phyloP scores from a whole-genome alignment of 169 alveolate genomes.

The Plasmodium coatneyi region DNA sequence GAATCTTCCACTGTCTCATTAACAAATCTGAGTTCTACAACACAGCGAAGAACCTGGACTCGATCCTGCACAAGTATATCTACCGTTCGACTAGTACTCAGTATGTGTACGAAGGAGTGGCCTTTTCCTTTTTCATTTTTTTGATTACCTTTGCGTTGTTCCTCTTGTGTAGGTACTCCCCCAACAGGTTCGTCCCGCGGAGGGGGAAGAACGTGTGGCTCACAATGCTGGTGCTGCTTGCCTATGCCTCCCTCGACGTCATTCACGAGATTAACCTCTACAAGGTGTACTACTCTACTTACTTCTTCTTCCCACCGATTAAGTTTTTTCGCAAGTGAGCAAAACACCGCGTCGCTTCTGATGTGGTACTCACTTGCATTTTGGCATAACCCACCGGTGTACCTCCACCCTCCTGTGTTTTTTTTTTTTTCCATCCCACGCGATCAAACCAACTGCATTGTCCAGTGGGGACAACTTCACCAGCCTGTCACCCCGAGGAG shows the following conservation, averaged over 20 bases:
- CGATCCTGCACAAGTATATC: constrained; percentile 18
- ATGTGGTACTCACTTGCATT: background rate
- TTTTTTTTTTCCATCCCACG: background rate
- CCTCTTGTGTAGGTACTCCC: background rate
- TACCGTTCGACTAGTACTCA: constrained; percentile 65
- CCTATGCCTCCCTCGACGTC: constrained; percentile 1
- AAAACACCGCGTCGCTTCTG: background rate
- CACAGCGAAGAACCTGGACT: constrained; percentile 6
- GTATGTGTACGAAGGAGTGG: constrained; percentile 46
- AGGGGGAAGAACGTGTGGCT: constrained; percentile 1
- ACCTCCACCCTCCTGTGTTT: background rate
- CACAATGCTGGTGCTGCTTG: background rate
- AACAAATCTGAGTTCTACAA: constrained; percentile 30
- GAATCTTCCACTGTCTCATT: constrained; percentile 48
- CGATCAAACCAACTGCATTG: background rate
- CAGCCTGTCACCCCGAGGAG: background rate
- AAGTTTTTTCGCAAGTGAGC: constrained; percentile 33
- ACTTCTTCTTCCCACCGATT: constrained; percentile 38
- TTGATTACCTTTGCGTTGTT: constrained; percentile 21
- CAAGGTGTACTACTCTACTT: constrained; percentile 38
- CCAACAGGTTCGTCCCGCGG: background rate
- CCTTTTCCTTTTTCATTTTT: constrained; percentile 31
- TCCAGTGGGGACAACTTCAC: background rate
- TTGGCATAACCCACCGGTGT: background rate
- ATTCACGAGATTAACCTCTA: constrained; percentile 29